Base-by-base conservation (phyloP, 2,329 filamentous ascomycete genomes). In the Verticillium klebahnii region DNA sequence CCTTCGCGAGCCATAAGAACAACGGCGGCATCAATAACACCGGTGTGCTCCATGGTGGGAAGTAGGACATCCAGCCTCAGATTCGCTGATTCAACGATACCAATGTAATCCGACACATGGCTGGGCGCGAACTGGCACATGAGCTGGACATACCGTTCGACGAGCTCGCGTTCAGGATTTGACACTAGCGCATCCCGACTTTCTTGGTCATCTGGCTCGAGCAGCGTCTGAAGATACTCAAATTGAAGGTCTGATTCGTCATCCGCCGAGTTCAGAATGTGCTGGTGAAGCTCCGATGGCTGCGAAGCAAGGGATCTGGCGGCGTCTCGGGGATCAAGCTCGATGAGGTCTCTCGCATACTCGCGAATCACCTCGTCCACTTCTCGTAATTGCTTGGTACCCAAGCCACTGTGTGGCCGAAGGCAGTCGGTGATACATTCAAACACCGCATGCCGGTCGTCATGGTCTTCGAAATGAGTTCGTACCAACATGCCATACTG, bases 21-120 rank as follows among this genome's bases (percentile, higher is more conserved):
- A 7, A 99, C 91, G 1, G 93, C 94, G 5, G 93, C 96, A 77
- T 99, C 95, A 56, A 99, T 87, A 5, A 95, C 91, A 1, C 93
- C 93, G 52, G 89, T 93, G 65, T 90, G 86, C 74, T 99, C 96
- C 82, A 99, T 92, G 0, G 89, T 88, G 4, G 93, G 93, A 8
- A 99, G 81, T 1, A 99, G 82, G 59, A 87, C 84, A 14, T 95
- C 91, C 5, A 64, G 60, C 29, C 88, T 85, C 32, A 99, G 77
- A 71, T 97, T 89, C 12, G 89, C 88, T 3, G 89, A 88, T 67
- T 92, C 90, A 2, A 96, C 81, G 1, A 85, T 73, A 40, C 89
- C 88, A 32, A 98, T 85, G 72, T 95, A 99, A 61, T 93, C 89
- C 2, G 91, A 91, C 2, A 99, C 94, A 68, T 93, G 92, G 0